phyloP scores from a whole-genome alignment of 495 filamentous ascomycete genomes.

The Aspergillus steynii region DNA sequence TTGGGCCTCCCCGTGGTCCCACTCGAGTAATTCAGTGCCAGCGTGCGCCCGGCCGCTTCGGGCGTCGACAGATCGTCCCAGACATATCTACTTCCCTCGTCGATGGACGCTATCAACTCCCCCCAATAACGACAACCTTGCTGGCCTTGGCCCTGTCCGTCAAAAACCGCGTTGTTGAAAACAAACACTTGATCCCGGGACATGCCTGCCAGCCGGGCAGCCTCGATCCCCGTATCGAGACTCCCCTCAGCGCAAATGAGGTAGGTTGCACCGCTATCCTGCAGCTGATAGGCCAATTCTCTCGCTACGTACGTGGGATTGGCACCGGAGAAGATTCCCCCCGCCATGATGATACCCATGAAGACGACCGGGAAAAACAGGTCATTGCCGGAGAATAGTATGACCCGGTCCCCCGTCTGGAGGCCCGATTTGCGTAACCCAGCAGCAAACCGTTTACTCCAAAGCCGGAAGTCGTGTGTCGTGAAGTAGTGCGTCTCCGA shows the following conservation, averaged over 20 bases:
- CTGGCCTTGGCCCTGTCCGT: slow-evolving; percentile 36
- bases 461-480: slow-evolving; percentile 61
- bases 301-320: slow-evolving; percentile 72
- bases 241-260: slow-evolving; percentile 56
- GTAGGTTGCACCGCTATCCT: slow-evolving; percentile 66
- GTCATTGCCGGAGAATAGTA: slow-evolving; percentile 71
- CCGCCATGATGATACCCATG: slow-evolving; percentile 73
- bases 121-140: slow-evolving; percentile 53
- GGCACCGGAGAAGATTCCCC: slow-evolving; percentile 76
- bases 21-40: slow-evolving; percentile 69
- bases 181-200: slow-evolving; percentile 44
- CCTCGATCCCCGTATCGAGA: slow-evolving; percentile 45
- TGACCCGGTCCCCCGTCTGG: slow-evolving; percentile 66
- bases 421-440: slow-evolving; percentile 68
- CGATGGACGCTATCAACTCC: slow-evolving; percentile 39
- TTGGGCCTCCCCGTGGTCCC: slow-evolving; percentile 86
- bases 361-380: slow-evolving; percentile 74
- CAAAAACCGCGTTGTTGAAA: slow-evolving; percentile 48
- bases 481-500: slow-evolving; percentile 59
- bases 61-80: slow-evolving; percentile 43
- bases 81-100: slow-evolving; percentile 44
- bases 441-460: slow-evolving; percentile 69
- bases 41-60: slow-evolving; percentile 42
- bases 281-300: slow-evolving; percentile 74
- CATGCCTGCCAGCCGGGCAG: slow-evolving; percentile 42